Percentiles rank a stretch among this genome's conserved stretches.
Conservation (phyloP, 208 protist species). For the Leishmania tropica region DNA sequence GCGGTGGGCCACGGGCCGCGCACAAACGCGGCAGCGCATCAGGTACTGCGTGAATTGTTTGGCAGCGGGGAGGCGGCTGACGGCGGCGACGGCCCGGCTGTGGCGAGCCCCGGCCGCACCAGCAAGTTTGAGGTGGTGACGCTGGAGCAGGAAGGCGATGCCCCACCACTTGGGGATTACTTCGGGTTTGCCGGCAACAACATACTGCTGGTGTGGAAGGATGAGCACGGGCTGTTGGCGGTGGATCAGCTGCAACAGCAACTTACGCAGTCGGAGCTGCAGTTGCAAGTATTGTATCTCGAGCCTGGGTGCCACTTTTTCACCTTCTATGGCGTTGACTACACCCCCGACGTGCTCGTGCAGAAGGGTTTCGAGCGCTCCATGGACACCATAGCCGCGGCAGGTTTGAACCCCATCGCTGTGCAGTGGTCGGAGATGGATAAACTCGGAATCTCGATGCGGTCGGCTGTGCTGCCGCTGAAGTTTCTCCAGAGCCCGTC, state of each 20-base stretch:
- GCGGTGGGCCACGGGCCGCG: constrained; percentile 87
- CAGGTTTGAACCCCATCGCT: constrained; percentile 89
- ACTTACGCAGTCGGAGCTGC: constrained; percentile 15
- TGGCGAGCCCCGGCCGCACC: neutral
- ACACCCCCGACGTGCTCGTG: constrained; percentile 82
- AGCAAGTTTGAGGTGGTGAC: constrained; percentile 79
- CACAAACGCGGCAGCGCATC: constrained; percentile 84
- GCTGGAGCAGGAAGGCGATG: constrained; percentile 90
- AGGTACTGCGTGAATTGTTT: constrained; percentile 80
- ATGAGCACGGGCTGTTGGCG: constrained; percentile 90
- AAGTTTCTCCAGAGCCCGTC: constrained; percentile 80
- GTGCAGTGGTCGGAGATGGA: constrained; percentile 94
- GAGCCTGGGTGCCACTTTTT: constrained; percentile 93
- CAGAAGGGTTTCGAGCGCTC: constrained; percentile 91
- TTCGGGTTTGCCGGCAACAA: constrained; percentile 93
- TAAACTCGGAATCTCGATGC: constrained; percentile 92
- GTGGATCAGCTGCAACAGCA: constrained; percentile 91
- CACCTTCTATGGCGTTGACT: constrained; percentile 87
- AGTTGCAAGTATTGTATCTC: constrained; percentile 72
- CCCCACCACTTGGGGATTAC: constrained; percentile 91
- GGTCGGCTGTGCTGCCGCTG: constrained; percentile 77
- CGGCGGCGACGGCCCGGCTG: neutral
- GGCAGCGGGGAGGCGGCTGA: neutral
- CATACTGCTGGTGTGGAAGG: constrained; percentile 89
- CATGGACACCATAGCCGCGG: constrained; percentile 87